Base-by-base conservation (phyloP, 345 rosid genomes). In the Alliaria petiolata region DNA sequence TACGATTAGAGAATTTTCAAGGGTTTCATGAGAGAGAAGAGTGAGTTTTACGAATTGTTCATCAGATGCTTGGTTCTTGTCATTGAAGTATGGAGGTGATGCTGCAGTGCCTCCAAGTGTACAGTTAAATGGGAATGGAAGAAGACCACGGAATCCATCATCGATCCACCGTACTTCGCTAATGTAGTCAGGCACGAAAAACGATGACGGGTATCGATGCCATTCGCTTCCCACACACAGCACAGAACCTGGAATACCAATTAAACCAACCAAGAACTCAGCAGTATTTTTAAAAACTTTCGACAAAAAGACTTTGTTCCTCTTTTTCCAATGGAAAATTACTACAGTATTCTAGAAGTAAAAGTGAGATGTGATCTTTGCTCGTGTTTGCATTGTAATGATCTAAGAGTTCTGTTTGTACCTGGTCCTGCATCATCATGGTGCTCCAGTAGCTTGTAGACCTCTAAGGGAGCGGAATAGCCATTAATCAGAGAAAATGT, bases 171-270 rank as follows among this genome's bases (percentile, higher is more conserved):
- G 80, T 42, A 95, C 89, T 80, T 86, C 85, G 65, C 86, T 68
- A 5, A 95, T 71, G 71, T 62, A 91, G 46, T 76, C 76, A 28
- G 99, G 99, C 62, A 95, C 80, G 28, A 95, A 88, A 80, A 95
- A 95, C 19, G 98, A 95, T 15, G 99, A 91, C 9, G 97, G 96
- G 75, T 81, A 89, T 33, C 99, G 96, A 78, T 95, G 99, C 98
- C 99, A 88, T 76, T 95, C 99, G 78, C 97, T 86, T 83, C 98
- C 98, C 79, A 91, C 88, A 74, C 99, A 95, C 55, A 91, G 82
- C 49, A 88, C 89, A 71, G 99, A 83, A 74, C 93, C 99, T 95
- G 85, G 28, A 51, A 31, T 61, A 20, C 14, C 16, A 31, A 3
- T 45, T 31, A 13, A 75, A 62, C 26, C 57, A 54, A 71, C 51